Conservation (phyloP, 2,329 filamentous ascomycete species). For the Geoglossum cookeanum region DNA sequence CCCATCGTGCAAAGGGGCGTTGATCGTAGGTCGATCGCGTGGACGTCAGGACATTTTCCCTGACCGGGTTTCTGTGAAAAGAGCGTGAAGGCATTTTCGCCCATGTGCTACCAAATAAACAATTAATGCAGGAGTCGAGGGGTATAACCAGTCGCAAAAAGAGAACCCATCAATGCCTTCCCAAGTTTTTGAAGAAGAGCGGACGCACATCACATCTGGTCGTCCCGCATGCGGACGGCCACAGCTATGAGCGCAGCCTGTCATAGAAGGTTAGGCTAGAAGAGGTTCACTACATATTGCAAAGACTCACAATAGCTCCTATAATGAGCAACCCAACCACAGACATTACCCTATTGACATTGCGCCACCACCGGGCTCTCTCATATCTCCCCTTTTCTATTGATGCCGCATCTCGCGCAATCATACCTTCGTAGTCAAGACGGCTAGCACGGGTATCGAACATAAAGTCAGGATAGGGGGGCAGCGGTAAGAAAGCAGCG, state of each 20-base stretch:
- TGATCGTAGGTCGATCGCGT: not conserved
- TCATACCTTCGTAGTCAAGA: not conserved
- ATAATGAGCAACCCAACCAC: slow-evolving; percentile 36
- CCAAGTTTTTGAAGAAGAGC: not conserved
- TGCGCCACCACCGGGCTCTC: slow-evolving; percentile 46
- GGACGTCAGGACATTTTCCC: not conserved
- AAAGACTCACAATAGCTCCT: slow-evolving; percentile 30
- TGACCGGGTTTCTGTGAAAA: not conserved
- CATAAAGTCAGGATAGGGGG: slow-evolving; percentile 17
- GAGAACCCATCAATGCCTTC: not conserved
- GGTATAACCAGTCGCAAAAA: not conserved
- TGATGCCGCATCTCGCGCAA: not conserved
- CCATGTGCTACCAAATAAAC: not conserved
- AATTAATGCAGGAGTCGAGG: not conserved
- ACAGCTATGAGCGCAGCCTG: slow-evolving; percentile 1
- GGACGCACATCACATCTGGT: not conserved
- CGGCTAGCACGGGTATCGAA: not conserved
- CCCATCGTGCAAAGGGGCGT: not conserved
- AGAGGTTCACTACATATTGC: slow-evolving; percentile 4
- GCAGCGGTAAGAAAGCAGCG: slow-evolving; percentile 55
- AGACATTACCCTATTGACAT: slow-evolving; percentile 41
- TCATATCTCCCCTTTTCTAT: slow-evolving; percentile 21
- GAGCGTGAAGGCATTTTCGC: not conserved
- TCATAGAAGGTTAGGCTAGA: slow-evolving; percentile 6
- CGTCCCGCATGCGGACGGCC: not conserved